Base-by-base conservation (phyloP, 1,284 basidiomycete species). In the Rhodotorula sp. region DNA sequence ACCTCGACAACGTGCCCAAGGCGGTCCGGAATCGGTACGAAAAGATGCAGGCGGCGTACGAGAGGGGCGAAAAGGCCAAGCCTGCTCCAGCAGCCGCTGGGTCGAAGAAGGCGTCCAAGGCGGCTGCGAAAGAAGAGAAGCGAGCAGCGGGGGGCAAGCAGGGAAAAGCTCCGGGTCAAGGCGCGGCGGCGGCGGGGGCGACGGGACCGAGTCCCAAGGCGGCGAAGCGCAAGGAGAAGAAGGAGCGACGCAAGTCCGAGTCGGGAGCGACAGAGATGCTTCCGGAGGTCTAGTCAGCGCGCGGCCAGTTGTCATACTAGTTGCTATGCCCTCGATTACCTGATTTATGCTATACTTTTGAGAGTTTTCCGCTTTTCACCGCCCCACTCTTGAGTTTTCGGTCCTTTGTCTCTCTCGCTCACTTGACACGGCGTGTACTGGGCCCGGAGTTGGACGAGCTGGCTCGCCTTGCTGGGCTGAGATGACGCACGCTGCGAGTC, bases 211-310 rank as follows among this genome's bases (percentile, higher is more conserved):
- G 54, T 29, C 26, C 54, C 26, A 48, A 29, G 49, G 63, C 64
- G 51, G 49, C 18, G 26, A 20, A 48, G 62, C 58, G 56, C 56
- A 68, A 68, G 70, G 54, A 43, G 31, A 62, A 57, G 39, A 58
- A 59, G 64, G 31, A 29, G 48, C n/a, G n/a, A 34, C 39, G 23
- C 18, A 29, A n/a, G 51, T 26, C 10, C 18, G 54, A 54, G 48
- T 51, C 15, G 10, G 57, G 18, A 26, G 29, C 39, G n/a, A 58
- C 58, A 16, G 65, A 64, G 52, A 21, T 64, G 31, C 26, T 71
- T 10, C 65, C 69, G 3, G 69, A 71, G 52, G 58, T 71, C n/a
- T 71, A 71, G 65, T 15, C 60, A 16, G 14, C 34, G 57, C 29
- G 20, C 16, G 20, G 48, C 48, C 34, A 1, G 39, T 43, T 43